Base-by-base conservation (phyloP, 345 rosid genomes). In the Gossypioides kirkii region DNA sequence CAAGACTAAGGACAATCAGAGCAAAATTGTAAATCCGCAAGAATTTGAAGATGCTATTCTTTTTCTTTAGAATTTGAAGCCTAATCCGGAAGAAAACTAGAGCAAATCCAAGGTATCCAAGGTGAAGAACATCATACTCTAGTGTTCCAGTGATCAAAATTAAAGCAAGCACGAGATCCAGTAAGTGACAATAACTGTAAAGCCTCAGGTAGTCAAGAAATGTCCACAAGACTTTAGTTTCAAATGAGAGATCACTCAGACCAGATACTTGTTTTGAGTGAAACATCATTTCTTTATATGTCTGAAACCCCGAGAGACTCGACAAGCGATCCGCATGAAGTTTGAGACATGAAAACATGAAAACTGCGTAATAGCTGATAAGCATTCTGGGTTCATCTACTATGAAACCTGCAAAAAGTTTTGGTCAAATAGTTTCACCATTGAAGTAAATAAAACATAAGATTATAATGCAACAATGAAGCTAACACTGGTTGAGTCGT, bases 171-270 rank as follows among this genome's bases (percentile, higher is more conserved):
- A 92, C 98, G 66, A 89, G 90, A 86, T 95, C 98, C 83, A 95
- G 79, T 38, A 90, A 85, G 85, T 92, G 99, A 74, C 94, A 88
- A 70, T 89, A 92, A 76, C 96, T 87, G 82, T 90, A 88, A 74
- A 88, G 90, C 86, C 92, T 89, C 81, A 92, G 74, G 78, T 89
- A 92, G 81, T 95, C 98, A 54, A 95, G 85, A 81, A 91, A 80
- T 38, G 99, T 95, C 98, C 97, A 92, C 94, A 95, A 84, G 92
- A 92, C 84, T 79, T 91, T 95, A 46, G 93, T 94, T 84, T 92
- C 97, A 74, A 91, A 92, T n/a, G 98, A 92, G 52, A 92, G 92
- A 80, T 89, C 99, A 77, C 88, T 92, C 96, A 91, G 88, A 72
- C 86, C 91, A 77, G 87, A 90, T 53, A 83, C 85, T 66, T 92